Evolutionary conservation across 129 eudicot genomes (phyloP).

Genomic region (Erigeron canadensis): DNA sequence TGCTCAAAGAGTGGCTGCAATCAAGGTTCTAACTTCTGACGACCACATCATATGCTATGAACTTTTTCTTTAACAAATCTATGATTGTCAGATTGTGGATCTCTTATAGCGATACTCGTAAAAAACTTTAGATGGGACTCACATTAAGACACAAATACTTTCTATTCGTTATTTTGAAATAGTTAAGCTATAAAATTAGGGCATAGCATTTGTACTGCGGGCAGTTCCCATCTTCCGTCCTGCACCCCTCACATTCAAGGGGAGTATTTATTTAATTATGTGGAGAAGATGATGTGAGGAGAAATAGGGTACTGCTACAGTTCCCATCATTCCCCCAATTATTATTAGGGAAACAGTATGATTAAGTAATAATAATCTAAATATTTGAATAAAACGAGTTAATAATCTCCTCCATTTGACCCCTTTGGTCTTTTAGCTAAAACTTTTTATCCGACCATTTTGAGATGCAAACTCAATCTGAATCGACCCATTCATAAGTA

Average conservation of each 20-base stretch:
- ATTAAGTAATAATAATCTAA: background rate
- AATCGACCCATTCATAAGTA: background rate
- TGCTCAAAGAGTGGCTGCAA: constrained; percentile 92
- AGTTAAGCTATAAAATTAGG: no score
- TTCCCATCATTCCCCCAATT: no score
- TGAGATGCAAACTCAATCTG: background rate
- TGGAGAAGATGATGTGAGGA: no score
- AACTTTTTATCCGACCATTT: background rate
- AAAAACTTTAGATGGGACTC: constrained; percentile 18
- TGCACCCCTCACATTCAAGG: no score
- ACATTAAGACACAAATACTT: background rate
- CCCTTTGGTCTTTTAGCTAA: background rate
- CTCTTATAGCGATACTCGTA: background rate
- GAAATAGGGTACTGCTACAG: no score
- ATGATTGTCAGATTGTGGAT: background rate
- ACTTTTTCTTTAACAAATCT: background rate
- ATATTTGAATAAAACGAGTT: background rate
- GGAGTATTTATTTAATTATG: no score
- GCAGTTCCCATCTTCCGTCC: no score
- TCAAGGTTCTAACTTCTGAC: constrained; percentile 57
- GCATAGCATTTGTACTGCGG: no score
- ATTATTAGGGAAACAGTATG: background rate
- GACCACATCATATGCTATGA: background rate
- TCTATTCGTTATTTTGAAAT: no score
- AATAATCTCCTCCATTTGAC: background rate